phyloP scores from a whole-genome alignment of 305 asterid genomes.

The Galium porrigens region DNA sequence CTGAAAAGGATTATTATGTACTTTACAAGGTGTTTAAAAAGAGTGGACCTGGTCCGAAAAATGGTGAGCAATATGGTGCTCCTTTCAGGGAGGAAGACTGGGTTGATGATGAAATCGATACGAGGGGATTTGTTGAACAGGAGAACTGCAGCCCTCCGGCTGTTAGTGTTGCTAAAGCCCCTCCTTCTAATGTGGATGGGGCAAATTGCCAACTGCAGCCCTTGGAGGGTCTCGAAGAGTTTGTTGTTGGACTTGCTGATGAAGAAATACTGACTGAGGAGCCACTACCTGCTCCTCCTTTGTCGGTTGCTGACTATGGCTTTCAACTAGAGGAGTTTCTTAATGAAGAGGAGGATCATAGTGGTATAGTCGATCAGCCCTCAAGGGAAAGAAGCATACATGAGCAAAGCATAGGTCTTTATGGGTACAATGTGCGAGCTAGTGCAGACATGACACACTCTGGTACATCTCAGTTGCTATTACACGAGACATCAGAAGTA shows the following conservation, averaged over 20 bases:
- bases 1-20: conserved; percentile 49
- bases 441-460: conserved; percentile 32
- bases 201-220: conserved; percentile 17
- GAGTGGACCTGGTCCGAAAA: conserved; percentile 95
- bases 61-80: conserved; percentile 96
- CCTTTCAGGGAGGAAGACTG: conserved; percentile 84
- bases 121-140: conserved; percentile 20
- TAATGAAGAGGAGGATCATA: conserved; percentile 27
- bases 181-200: conserved; percentile 13
- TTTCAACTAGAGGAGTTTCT: conserved; percentile 23
- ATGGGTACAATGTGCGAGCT: conserved; percentile 20
- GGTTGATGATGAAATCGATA: conserved; percentile 39
- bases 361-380: conserved; percentile 25
- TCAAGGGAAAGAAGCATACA: conserved; percentile 22
- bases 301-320: conserved; percentile 18
- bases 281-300: conserved; percentile 22
- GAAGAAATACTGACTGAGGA: conserved; percentile 28
- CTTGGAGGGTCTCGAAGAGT: conserved; percentile 39
- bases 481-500: conserved; percentile 35
- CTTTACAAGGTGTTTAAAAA: conserved; percentile 78
- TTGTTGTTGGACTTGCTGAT: conserved; percentile 31
- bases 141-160: conserved; percentile 31
- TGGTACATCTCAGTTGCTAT: conserved; percentile 28
- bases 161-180: conserved; percentile 19
- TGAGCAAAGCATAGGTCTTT: conserved; percentile 15